phyloP scores from a whole-genome alignment of 495 filamentous ascomycete genomes.

The Thozetella sp. region DNA sequence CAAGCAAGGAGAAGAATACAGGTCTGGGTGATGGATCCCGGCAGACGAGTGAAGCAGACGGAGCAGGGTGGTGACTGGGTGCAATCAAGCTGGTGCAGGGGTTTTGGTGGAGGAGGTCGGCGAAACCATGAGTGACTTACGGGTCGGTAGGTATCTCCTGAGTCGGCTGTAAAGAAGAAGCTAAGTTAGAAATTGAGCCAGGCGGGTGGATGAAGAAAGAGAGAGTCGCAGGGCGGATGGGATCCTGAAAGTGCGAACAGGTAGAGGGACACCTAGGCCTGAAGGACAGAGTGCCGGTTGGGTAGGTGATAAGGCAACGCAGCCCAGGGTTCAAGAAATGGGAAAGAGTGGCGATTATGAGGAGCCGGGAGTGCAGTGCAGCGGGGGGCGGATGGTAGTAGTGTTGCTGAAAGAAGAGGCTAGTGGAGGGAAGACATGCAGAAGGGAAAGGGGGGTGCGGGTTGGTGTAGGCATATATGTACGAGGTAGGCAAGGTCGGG shows the following conservation, averaged over 20 bases:
- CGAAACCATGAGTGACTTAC: conserved; percentile 36
- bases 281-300: conserved; percentile 6
- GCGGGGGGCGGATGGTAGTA: conserved; percentile 27
- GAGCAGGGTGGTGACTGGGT: too few relatives aligned
- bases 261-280: background rate
- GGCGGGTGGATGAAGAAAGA: conserved; percentile 12
- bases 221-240: conserved; percentile 14
- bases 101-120: background rate
- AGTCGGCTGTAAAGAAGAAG: conserved; percentile 41
- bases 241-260: conserved; percentile 11
- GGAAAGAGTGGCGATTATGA: conserved; percentile 29
- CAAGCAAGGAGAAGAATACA: too few relatives aligned
- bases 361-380: conserved; percentile 11
- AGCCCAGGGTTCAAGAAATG: conserved; percentile 20
- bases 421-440: conserved; percentile 43
- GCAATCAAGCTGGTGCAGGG: too few relatives aligned
- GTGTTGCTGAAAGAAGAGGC: conserved; percentile 31
- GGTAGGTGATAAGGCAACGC: conserved; percentile 18
- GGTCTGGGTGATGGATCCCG: too few relatives aligned
- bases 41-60: too few relatives aligned
- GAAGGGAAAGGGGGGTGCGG: conserved; percentile 26
- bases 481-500: conserved; percentile 29
- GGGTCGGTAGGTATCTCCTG: conserved; percentile 53
- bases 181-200: conserved; percentile 37
- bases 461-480: conserved; percentile 33